phyloP scores from a whole-genome alignment of 2,329 filamentous ascomycete genomes.

The Penicillium polonicum region DNA sequence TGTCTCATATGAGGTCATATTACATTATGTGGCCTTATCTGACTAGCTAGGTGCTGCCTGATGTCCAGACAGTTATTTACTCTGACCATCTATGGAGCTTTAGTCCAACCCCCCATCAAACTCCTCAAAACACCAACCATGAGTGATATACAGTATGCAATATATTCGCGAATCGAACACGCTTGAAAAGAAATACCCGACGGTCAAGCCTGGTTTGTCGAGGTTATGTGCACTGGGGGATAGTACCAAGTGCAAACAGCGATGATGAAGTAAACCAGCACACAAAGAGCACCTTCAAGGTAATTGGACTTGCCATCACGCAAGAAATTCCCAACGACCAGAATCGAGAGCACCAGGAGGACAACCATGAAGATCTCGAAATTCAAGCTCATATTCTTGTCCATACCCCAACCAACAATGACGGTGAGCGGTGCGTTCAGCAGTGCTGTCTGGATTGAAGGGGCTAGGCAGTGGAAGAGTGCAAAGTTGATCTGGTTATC shows the following conservation, averaged over 20 bases:
- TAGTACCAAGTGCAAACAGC: constrained; percentile 63
- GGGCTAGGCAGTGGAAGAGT: constrained; percentile 78
- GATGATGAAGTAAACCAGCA: constrained; percentile 64
- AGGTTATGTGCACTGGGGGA: constrained; percentile 48
- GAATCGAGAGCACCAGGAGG: constrained; percentile 76
- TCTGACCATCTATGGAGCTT: background rate
- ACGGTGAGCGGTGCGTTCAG: constrained; percentile 83
- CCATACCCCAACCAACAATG: constrained; percentile 77
- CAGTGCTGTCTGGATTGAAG: constrained; percentile 84
- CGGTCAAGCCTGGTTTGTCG: constrained; percentile 19
- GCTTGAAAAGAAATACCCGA: background rate
- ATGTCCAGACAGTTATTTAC: background rate
- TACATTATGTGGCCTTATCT: background rate
- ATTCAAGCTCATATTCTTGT: constrained; percentile 70
- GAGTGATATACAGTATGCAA: background rate
- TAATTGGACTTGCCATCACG: constrained; percentile 89
- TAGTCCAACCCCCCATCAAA: background rate
- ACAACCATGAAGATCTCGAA: constrained; percentile 86
- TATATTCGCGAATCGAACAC: background rate
- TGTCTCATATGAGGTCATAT: background rate
- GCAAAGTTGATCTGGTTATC: constrained; percentile 72
- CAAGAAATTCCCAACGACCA: constrained; percentile 84
- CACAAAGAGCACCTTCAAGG: constrained; percentile 77
- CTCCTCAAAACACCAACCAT: background rate
- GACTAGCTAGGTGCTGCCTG: constrained; percentile 2